Evolutionary conservation across 1,139 yeast genomes (phyloP).

Genomic region (Candida glucosophila): DNA sequence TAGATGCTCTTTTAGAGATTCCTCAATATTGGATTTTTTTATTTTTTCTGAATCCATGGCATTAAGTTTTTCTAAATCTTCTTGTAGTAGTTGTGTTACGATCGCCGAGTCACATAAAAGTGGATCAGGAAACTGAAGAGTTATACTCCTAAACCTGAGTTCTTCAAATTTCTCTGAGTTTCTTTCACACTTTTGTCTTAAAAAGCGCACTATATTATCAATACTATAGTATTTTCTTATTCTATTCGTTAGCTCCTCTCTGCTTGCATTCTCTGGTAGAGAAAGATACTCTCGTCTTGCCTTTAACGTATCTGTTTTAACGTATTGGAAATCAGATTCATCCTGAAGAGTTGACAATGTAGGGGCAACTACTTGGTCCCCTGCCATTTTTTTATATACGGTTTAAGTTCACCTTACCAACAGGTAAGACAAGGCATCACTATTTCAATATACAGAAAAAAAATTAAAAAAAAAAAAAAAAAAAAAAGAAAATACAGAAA

Average conservation of each 20-base stretch:
- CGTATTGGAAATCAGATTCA: constrained; percentile 39
- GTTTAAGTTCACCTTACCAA: too few species aligned
- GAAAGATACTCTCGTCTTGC: constrained; percentile 26
- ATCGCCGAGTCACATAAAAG: constrained; percentile 72
- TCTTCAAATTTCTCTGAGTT: constrained; percentile 8
- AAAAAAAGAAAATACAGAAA: too few species aligned
- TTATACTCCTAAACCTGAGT: constrained; percentile 40
- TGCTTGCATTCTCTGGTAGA: constrained; percentile 12
- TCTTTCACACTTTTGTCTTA: constrained; percentile 21
- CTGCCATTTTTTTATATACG: too few species aligned
- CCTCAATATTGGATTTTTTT: too few species aligned
- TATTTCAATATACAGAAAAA: too few species aligned
- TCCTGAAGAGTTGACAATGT: constrained; percentile 55
- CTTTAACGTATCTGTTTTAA: constrained; percentile 20
- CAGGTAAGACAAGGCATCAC: too few species aligned
- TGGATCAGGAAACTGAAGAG: constrained; percentile 85
- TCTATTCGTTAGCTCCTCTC: constrained; percentile 18
- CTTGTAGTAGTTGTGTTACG: constrained; percentile 45
- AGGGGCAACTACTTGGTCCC: constrained; percentile 48
- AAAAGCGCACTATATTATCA: constrained; percentile 30
- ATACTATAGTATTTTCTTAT: constrained; percentile 46
- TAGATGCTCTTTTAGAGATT: neutral
- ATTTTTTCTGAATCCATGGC: neutral
- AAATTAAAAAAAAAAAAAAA: too few species aligned
- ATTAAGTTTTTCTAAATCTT: constrained; percentile 11